Conservation (phyloP, 306 rosid species). For the Morella rubra region DNA sequence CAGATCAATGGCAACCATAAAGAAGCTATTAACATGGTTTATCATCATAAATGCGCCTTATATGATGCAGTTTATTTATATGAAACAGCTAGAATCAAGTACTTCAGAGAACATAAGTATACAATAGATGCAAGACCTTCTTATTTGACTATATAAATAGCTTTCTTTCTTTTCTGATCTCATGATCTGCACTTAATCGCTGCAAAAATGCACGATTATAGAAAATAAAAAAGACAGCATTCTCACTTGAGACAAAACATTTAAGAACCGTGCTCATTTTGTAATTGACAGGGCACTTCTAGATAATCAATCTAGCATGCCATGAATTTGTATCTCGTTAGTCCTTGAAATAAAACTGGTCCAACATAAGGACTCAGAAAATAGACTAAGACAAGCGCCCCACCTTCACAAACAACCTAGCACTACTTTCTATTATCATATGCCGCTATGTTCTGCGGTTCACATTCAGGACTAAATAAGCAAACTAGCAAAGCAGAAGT, state of each 20-base stretch:
- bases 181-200: too few species aligned
- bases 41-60: too few species aligned
- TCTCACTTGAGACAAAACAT: background rate
- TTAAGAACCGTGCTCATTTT: background rate
- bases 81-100: background rate
- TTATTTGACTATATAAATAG: too few species aligned
- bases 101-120: too few species aligned
- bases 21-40: too few species aligned
- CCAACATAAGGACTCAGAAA: background rate
- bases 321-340: background rate
- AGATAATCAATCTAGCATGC: background rate
- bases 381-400: background rate
- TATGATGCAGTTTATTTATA: too few species aligned
- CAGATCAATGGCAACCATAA: too few species aligned
- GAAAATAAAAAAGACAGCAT: background rate
- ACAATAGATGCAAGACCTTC: too few species aligned
- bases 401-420: background rate
- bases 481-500: slow-evolving; percentile 83
- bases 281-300: background rate
- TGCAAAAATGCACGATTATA: too few species aligned
- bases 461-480: slow-evolving; percentile 89
- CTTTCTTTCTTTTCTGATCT: too few species aligned
- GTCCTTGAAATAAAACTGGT: background rate
- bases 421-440: slow-evolving; percentile 64
- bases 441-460: slow-evolving; percentile 93